These are phyloP conservation scores for Monilinia laxa DNA, from an alignment of 2,329 filamentous ascomycete species.

Conservation along the genomic window DNA sequence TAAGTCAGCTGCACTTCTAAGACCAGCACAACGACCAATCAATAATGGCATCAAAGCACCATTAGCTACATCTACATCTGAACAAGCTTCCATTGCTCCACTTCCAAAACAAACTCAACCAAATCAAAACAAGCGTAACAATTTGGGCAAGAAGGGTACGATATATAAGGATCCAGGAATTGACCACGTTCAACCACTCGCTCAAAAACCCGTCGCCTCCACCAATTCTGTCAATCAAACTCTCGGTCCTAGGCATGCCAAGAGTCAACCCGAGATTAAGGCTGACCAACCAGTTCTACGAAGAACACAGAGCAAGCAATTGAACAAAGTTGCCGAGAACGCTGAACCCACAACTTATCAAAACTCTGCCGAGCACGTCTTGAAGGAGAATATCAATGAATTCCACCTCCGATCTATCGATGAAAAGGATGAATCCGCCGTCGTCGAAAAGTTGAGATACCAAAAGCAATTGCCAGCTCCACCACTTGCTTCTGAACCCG, in stretches of 20 bases:
- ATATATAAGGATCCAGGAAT: constrained; percentile 54
- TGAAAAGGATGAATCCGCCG: constrained; percentile 19
- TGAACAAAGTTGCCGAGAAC: neutral
- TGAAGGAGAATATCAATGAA: constrained; percentile 23
- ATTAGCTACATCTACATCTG: constrained; percentile 17
- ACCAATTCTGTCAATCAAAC: constrained; percentile 37
- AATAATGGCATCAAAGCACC: constrained; percentile 30
- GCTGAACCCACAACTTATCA: constrained; percentile 3
- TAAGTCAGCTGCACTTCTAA: constrained; percentile 49
- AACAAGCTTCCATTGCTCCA: constrained; percentile 23
- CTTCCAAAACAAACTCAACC: constrained; percentile 38
- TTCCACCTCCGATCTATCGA: constrained; percentile 19
- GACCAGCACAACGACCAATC: constrained; percentile 62
- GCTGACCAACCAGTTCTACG: constrained; percentile 31
- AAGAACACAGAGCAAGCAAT: constrained; percentile 34
- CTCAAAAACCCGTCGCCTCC: constrained; percentile 35
- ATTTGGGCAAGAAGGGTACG: constrained; percentile 50
- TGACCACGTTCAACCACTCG: constrained; percentile 33
- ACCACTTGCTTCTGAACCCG: constrained; percentile 49
- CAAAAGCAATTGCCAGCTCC: constrained; percentile 30
- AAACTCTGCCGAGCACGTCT: neutral
- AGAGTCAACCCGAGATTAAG: constrained; percentile 38
- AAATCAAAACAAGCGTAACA: constrained; percentile 45
- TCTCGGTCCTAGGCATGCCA: constrained; percentile 36
- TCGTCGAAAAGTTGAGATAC: constrained; percentile 3